Evolutionary conservation across 352 stramenopile genomes (phyloP), one percentile per base, ranked within the genome.

Genomic region (Phytophthora pseudosyringae): DNA sequence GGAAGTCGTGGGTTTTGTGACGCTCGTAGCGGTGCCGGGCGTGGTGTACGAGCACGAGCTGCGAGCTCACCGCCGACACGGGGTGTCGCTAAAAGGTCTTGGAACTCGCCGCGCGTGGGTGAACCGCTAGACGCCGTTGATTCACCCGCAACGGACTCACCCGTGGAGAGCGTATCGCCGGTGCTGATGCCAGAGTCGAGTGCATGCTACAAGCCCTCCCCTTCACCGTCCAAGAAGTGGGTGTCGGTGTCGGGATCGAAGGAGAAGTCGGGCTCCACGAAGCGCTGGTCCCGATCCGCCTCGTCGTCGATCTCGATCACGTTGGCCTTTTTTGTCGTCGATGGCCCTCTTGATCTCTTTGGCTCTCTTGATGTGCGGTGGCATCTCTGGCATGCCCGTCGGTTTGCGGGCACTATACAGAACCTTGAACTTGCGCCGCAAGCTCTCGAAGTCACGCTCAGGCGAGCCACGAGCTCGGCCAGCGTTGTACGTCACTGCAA

Each of bases 371-470:
- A 64, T 32, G 44, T 64, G 35, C 0, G 44, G 38, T 6, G 45
- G 46, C 35, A 64, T 57, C 9, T 41, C 11, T 0, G 45, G 21
- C 2, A 10, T 33, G 1, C 45, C 45, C 4, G 46, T 64, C 0
- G 45, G 45, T 13, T 64, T 64, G 5, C 56, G 44, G 4, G 35
- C 32, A 5, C 33, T 39, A 28, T 51, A 56, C 13, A 50, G 35
- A 32, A 44, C n/a, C 12, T 57, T 64, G 10, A 57, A 64, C 29
- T 57, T 57, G 11, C 35, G 56, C 1, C 56, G 56, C 16, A 64
- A 31, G 13, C 36, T 64, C 5, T 57, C 46, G 18, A 44, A 29
- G 25, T 48, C 43, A 6, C 44, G 43, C 9, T 64, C 35, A 3
- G 11, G 2, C 11, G 1, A 35, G 1, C 47, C 46, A 38, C 28